A percentile compares a stretch with the other conserved stretches of the same genome.
These are phyloP conservation scores for Fusarium secorum DNA, from an alignment of 2,329 filamentous ascomycete genomes.

Conservation along the genomic window DNA sequence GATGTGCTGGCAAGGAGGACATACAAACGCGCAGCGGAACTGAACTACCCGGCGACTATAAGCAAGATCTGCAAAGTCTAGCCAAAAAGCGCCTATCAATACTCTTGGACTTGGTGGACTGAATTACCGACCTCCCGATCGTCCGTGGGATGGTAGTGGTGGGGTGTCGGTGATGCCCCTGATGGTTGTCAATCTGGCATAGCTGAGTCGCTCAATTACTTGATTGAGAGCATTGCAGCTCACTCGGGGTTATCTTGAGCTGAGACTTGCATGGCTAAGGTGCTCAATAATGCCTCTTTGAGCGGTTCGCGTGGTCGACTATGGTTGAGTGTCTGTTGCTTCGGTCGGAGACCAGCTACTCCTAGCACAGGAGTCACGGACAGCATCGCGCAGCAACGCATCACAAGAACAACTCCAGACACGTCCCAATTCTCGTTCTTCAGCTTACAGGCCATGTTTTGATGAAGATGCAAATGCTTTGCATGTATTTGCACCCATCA, in stretches of 20 bases:
- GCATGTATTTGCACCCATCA: rapidly evolving
- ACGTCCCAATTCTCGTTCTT: rapidly evolving
- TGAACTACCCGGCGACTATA: neutral
- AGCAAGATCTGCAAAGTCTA: constrained; percentile 14
- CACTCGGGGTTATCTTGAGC: neutral
- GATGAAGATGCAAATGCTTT: rapidly evolving
- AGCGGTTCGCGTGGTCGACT: rapidly evolving
- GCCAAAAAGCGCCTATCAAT: rapidly evolving
- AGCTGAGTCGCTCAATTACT: neutral
- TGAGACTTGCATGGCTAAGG: neutral
- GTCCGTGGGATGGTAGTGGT: neutral
- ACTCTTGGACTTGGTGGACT: neutral
- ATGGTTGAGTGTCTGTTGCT: neutral
- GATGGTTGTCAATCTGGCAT: neutral
- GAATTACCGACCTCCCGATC: neutral
- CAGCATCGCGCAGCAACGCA: neutral
- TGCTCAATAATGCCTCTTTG: neutral
- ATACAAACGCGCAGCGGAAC: neutral
- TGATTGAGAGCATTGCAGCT: neutral
- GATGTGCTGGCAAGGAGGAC: constrained; percentile 20
- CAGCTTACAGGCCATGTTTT: rapidly evolving
- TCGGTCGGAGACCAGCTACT: too few species aligned
- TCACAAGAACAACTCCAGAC: neutral
- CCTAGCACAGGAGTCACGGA: rapidly evolving
- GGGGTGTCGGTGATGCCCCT: neutral